Percentiles rank a stretch among this genome's conserved stretches.
Evolutionary conservation across 257 asterid species (phyloP).

Genomic region (Petunia secreta): DNA sequence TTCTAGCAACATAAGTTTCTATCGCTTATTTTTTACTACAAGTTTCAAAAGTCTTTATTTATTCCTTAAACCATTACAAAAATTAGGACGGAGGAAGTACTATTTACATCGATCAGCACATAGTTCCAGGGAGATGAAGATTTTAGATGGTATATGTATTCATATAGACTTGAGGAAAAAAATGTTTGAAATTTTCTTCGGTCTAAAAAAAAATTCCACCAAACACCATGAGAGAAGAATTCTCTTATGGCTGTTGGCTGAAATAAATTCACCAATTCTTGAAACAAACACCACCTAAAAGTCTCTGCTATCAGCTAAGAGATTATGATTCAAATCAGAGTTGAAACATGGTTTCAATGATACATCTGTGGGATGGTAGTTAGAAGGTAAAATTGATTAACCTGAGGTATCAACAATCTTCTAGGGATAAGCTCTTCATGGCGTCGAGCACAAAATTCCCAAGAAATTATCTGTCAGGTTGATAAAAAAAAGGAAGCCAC

Average conservation of each 20-base stretch:
- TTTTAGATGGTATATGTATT: not conserved
- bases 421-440: slow-evolving; percentile 97
- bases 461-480: slow-evolving; percentile 75
- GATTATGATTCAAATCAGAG: not conserved
- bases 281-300: not conserved
- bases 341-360: not conserved
- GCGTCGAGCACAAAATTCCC: slow-evolving; percentile 99
- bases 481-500: not conserved
- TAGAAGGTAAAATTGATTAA: slow-evolving; percentile 25
- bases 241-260: not conserved
- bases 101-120: not conserved
- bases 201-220: not conserved
- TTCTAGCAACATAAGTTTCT: no score
- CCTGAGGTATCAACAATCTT: slow-evolving; percentile 94
- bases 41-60: no score
- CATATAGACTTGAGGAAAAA: no score
- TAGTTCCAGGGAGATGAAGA: not conserved
- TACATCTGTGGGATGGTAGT: not conserved
- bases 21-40: no score
- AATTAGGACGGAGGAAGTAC: no score
- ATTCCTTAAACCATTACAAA: no score
- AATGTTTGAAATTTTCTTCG: not conserved
- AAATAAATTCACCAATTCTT: not conserved
- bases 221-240: not conserved
- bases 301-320: not conserved